These are phyloP conservation scores for Tricholoma flavovirens DNA, from an alignment of 768 basidiomycete species.

Conservation along the genomic window DNA sequence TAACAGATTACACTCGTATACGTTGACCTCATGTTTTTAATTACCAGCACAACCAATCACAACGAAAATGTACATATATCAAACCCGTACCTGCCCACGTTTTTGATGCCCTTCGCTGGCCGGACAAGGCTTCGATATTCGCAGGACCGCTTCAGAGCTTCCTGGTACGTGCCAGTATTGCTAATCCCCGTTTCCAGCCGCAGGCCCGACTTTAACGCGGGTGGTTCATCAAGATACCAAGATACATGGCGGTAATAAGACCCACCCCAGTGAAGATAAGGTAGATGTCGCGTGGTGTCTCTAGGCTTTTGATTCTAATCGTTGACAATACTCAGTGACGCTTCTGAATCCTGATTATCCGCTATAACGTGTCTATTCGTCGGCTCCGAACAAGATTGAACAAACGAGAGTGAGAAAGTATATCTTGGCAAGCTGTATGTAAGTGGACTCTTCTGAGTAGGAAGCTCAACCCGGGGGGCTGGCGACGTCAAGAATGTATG, in stretches of 20 bases:
- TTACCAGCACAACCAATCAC: neutral
- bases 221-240: neutral
- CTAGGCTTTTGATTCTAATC: too few relatives aligned
- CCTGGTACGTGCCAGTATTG: neutral
- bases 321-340: too few relatives aligned
- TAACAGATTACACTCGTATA: conserved; percentile 22
- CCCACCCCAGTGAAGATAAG: neutral
- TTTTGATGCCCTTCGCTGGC: neutral
- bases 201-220: neutral
- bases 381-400: too few relatives aligned
- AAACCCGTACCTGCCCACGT: neutral
- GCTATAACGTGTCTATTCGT: too few relatives aligned
- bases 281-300: too few relatives aligned
- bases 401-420: too few relatives aligned
- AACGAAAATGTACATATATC: neutral
- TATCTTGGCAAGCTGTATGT: too few relatives aligned
- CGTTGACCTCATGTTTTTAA: neutral
- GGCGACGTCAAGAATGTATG: too few relatives aligned
- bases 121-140: neutral
- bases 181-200: neutral
- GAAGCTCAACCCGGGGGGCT: too few relatives aligned
- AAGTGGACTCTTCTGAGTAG: too few relatives aligned
- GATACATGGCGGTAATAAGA: neutral
- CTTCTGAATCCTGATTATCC: too few relatives aligned
- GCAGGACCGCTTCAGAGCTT: neutral